Percentiles rank a stretch among this genome's conserved stretches.
Conservation (phyloP, 257 asterid genomes). For the Solanum clarkiae region DNA sequence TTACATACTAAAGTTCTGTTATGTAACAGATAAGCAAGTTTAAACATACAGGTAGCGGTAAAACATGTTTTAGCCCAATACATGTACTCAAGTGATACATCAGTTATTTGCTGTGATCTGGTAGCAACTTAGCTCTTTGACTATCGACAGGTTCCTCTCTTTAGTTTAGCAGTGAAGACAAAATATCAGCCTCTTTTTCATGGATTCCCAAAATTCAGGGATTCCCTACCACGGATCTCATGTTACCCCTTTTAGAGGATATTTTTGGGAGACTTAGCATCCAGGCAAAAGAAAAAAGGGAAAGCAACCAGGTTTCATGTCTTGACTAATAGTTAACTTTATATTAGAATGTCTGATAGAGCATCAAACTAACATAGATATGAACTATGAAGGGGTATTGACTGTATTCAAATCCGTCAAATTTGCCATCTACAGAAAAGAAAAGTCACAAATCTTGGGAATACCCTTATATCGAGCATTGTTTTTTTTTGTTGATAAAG, state of each 20-base stretch:
- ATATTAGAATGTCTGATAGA: neutral
- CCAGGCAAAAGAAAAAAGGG: neutral
- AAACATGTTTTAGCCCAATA: neutral
- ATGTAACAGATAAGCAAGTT: neutral
- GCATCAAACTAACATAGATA: neutral
- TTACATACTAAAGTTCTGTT: neutral
- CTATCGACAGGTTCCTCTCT: neutral
- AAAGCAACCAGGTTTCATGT: neutral
- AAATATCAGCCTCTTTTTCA: neutral
- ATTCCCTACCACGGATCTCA: neutral
- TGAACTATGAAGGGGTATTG: neutral
- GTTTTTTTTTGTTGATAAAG: neutral
- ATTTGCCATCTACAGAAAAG: neutral
- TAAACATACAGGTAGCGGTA: neutral
- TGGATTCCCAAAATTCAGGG: neutral
- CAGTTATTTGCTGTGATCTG: neutral
- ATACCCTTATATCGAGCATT: constrained; percentile 11
- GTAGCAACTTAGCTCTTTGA: neutral
- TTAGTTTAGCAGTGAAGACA: neutral
- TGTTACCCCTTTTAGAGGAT: neutral
- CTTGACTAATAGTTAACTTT: neutral
- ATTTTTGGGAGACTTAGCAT: neutral
- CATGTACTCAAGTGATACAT: neutral
- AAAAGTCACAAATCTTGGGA: neutral
- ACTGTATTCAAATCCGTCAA: neutral